These are phyloP conservation scores for Glycine latifolia DNA, from an alignment of 306 rosid species.

Conservation along the genomic window DNA sequence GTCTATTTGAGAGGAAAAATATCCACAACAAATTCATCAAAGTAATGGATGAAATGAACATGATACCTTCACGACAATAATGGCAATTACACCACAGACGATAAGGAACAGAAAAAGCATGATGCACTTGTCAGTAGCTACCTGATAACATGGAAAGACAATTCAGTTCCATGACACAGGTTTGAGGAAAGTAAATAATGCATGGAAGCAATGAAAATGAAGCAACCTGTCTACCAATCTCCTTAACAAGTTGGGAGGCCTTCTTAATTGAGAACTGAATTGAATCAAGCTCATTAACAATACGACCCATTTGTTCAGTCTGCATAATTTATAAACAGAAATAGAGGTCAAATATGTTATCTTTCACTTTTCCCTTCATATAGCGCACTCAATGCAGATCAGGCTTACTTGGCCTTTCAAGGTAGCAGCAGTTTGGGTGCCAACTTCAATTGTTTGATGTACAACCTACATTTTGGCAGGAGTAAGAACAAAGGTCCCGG, in stretches of 20 bases:
- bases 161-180: constrained; percentile 37
- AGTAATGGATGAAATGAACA: constrained; percentile 32
- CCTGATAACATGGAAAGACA: constrained; percentile 57
- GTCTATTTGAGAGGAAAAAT: not conserved
- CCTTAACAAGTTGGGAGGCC: constrained; percentile 98
- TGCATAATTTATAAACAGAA: constrained; percentile 51
- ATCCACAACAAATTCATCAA: constrained; percentile 7
- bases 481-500: constrained; percentile 44
- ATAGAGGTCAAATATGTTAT: constrained; percentile 45
- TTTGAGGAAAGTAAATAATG: constrained; percentile 24
- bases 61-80: constrained; percentile 94
- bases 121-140: constrained; percentile 99
- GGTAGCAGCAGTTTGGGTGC: constrained; percentile 90
- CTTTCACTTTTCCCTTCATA: constrained; percentile 26
- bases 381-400: constrained; percentile 32
- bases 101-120: constrained; percentile 91
- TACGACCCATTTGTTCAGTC: constrained; percentile 99
- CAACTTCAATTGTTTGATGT: constrained; percentile 94
- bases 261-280: constrained; percentile 97
- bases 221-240: constrained; percentile 97
- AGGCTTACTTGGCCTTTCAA: constrained; percentile 93
- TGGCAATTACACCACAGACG: constrained; percentile 93
- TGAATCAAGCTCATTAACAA: constrained; percentile 96
- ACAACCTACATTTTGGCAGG: constrained; percentile 69
- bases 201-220: constrained; percentile 8